phyloP scores from a whole-genome alignment of 2,329 filamentous ascomycete genomes.

The Colletotrichum echinochloae region DNA sequence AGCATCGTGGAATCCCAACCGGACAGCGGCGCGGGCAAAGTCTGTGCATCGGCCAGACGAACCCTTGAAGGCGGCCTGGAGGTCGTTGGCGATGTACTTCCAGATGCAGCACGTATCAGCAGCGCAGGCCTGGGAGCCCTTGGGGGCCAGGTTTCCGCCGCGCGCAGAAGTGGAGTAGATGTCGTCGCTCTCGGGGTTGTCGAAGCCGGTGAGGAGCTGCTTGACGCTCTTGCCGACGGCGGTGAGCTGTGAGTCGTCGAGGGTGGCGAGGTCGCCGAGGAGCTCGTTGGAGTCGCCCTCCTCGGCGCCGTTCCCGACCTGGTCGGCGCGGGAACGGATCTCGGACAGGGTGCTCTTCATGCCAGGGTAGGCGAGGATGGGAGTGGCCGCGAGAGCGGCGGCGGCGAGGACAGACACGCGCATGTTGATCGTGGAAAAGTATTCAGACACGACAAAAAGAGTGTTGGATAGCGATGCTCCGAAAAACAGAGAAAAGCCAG shows the following conservation, averaged over 20 bases:
- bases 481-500: not conserved
- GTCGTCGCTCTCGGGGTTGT: slow-evolving; percentile 45
- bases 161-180: slow-evolving; percentile 27
- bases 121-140: slow-evolving; percentile 47
- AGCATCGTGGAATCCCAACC: slow-evolving; percentile 62
- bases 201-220: slow-evolving; percentile 50
- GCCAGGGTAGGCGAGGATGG: slow-evolving; percentile 40
- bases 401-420: slow-evolving; percentile 31
- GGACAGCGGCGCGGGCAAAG: slow-evolving; percentile 57
- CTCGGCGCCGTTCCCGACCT: slow-evolving; percentile 24
- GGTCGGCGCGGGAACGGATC: slow-evolving; percentile 38
- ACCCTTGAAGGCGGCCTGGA: slow-evolving; percentile 52
- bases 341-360: slow-evolving; percentile 41
- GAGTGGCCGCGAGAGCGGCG: slow-evolving; percentile 35
- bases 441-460: not conserved
- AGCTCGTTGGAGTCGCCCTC: slow-evolving; percentile 36
- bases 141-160: slow-evolving; percentile 39
- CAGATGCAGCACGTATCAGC: slow-evolving; percentile 59
- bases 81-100: slow-evolving; percentile 56
- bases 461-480: not conserved
- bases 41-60: slow-evolving; percentile 55
- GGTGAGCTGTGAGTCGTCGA: slow-evolving; percentile 49
- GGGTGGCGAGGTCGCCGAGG: slow-evolving; percentile 54
- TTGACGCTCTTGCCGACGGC: slow-evolving; percentile 52
- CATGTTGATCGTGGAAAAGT: slow-evolving; percentile 30